Evolutionary conservation across 2,329 filamentous ascomycete genomes (phyloP), one percentile per base, ranked within the genome.

Genomic region (Emmonsia crescens): DNA sequence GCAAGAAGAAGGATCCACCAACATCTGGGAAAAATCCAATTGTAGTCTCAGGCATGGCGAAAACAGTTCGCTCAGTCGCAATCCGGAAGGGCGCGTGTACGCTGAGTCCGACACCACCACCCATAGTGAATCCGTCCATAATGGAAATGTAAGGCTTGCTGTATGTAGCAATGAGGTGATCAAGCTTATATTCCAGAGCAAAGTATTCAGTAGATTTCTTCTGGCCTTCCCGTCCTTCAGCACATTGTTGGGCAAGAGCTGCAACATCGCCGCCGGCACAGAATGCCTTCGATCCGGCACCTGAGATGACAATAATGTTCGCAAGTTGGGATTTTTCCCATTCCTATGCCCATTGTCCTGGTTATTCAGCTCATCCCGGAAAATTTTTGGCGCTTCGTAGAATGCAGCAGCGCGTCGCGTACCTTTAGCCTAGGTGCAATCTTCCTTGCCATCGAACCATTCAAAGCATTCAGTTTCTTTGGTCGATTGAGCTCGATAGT

Each of bases 21-120:
- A 99, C 94, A 71, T 99, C 95, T 6, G 95, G 94, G 82, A 99
- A 99, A 81, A 97, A 96, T 46, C 94, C 94, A 71, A 99, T 99
- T 9, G 86, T 96, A 3, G 94, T 99, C 79, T 99, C 94, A 36
- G 94, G 94, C 94, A 99, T 99, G 68, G 95, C 92, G 71, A 99
- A 97, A 56, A 96, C 78, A 5, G 94, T 99, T 72, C 88, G 88
- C 77, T 99, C 94, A 2, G 94, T 99, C 44, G 94, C 94, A 72
- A 99, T 96, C 64, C 94, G 84, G 82, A 99, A 93, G 2, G 94
- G 95, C 2, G 94, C 93, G 76, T 99, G 95, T 59, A 96, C 84
- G 74, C 89, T 95, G 61, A 99, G 83, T 6, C 94, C 94, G 60
- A 97, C 94, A 67, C 94, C 94, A 61, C 94, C 94, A 61, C 94